Base-by-base conservation (phyloP, 2,329 filamentous ascomycete species). In the Xylariaceae sp. region DNA sequence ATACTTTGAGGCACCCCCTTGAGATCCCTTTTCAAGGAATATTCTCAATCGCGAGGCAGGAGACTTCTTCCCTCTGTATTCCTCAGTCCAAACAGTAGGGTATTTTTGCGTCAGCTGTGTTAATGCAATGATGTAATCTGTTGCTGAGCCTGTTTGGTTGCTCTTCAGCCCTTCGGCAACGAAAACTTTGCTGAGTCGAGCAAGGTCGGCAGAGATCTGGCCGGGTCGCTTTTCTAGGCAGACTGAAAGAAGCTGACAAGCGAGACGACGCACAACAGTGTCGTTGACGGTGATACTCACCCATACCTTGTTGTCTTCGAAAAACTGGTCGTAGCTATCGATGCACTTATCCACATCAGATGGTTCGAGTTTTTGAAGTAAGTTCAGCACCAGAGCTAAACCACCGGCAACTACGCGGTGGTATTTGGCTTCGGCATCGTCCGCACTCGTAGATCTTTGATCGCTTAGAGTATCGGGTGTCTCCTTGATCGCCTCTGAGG, bases 401-500 rank as follows among this genome's bases (percentile, higher is more conserved):
- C 75, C 75, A 7, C 70, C 71, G 9, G 69, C 71, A 3, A 81
- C 56, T 3, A 96, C 89, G 35, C 93, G 78, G 46, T 82, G 79
- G 65, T 94, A 93, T 55, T 95, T 96, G 15, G 85, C 79, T 51
- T 89, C 79, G 3, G 89, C 83, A 60, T 98, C 93, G 52, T 97
- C 91, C 8, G 78, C 68, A 44, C 81, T 93, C 3, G 89, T 87
- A 1, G 82, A 88, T 18, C 91, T 78, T 64, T 94, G 87, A 60
- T 98, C 93, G 59, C 90, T 97, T 28, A 98, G 70, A 0, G 88
- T 94, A 28, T 84, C 76, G 3, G 83, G 65, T 0, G 85, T 91
- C 64, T 98, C 93, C 40, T 83, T 79, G 32, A 93, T 78, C 4
- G 89, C 88, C 56, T 88, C 81, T 42, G 78, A 79, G 43, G 89